Percentiles rank a stretch among this genome's conserved stretches.
Evolutionary conservation across 305 asterid species (phyloP).

Genomic region (Rubia balearica): DNA sequence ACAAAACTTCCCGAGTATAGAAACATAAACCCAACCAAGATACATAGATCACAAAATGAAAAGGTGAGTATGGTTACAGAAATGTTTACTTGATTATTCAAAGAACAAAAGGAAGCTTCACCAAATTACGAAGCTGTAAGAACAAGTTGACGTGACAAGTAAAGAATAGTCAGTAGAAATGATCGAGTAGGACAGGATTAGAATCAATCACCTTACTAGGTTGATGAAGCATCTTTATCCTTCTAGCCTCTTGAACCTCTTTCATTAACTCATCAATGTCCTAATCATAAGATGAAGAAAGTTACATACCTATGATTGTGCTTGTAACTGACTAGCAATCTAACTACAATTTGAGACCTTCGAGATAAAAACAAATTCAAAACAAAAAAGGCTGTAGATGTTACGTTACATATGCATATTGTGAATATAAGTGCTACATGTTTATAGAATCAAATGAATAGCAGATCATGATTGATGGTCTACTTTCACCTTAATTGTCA

Average conservation of each 20-base stretch:
- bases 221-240: conserved; percentile 96
- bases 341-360: not conserved
- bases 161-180: not conserved
- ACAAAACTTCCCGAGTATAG: not conserved
- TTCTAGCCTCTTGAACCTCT: conserved; percentile 95
- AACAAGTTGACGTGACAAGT: not conserved
- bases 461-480: not conserved
- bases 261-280: conserved; percentile 86
- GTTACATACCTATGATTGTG: not conserved
- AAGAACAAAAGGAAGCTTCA: not conserved
- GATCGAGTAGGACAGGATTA: conserved; percentile 3
- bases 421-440: conserved; percentile 1
- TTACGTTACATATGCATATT: not conserved
- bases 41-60: not conserved
- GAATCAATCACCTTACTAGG: conserved; percentile 71
- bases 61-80: not conserved
- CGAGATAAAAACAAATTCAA: not conserved
- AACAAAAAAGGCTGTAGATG: not conserved
- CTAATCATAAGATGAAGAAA: conserved; percentile 31
- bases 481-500: not conserved
- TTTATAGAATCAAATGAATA: not conserved
- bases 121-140: not conserved
- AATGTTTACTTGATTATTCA: not conserved
- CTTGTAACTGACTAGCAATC: not conserved
- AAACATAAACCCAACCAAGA: not conserved